These are phyloP conservation scores for Phytophthora litchii DNA, from an alignment of 352 stramenopile genomes.

Conservation along the genomic window DNA sequence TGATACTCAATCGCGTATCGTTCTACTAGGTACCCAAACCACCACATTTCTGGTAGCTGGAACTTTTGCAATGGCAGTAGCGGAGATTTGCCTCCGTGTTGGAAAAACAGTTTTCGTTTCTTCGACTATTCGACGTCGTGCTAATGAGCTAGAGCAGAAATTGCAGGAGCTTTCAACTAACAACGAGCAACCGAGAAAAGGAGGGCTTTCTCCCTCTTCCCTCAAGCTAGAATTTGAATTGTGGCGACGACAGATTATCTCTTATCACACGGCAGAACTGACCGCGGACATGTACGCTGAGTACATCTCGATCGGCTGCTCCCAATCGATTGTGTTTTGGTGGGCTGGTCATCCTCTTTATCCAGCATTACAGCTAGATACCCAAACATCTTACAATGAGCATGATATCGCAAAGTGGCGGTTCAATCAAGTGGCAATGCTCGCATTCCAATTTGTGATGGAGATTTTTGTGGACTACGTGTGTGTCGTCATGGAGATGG, in stretches of 20 bases:
- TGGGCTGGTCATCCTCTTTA: constrained; percentile 46
- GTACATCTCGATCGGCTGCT: constrained; percentile 57
- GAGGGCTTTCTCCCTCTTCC: not conserved
- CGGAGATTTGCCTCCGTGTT: constrained; percentile 33
- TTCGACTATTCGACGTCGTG: constrained; percentile 17
- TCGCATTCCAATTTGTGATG: constrained; percentile 27
- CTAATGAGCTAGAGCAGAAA: constrained; percentile 4
- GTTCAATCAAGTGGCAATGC: constrained; percentile 23
- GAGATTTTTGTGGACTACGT: constrained; percentile 41
- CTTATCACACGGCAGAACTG: constrained; percentile 42
- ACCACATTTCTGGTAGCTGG: constrained; percentile 23
- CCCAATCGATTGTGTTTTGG: constrained; percentile 47
- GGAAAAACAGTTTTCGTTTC: constrained; percentile 29
- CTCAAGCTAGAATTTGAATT: constrained; percentile 27
- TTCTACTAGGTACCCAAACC: constrained; percentile 40
- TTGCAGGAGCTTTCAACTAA: not conserved
- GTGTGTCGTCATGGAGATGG: constrained; percentile 37
- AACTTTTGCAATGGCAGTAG: constrained; percentile 28
- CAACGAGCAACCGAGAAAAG: not conserved
- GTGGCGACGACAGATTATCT: constrained; percentile 35
- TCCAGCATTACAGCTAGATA: constrained; percentile 14
- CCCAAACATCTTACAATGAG: not conserved
- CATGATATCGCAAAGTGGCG: constrained; percentile 6
- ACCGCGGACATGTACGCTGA: constrained; percentile 59
- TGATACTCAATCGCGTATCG: constrained; percentile 52